phyloP scores from a whole-genome alignment of 1,284 basidiomycete species.

The Thelephora terrestris region DNA sequence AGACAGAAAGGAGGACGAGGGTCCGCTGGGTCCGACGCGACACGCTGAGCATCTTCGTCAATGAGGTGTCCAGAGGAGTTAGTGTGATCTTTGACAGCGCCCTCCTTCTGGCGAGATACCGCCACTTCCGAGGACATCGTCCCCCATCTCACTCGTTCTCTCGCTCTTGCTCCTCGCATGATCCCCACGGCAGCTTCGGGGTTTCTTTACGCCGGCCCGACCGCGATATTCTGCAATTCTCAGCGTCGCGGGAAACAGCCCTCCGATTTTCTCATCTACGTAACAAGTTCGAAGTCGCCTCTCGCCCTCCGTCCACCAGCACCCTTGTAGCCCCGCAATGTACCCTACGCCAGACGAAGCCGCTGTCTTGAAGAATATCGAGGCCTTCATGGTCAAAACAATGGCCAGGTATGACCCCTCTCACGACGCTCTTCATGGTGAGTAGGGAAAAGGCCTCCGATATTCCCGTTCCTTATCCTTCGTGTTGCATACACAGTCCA shows the following conservation, averaged over 20 bases:
- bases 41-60: not conserved
- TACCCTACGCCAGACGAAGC: conserved; percentile 31
- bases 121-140: no score
- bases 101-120: no score
- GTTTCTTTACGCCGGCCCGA: no score
- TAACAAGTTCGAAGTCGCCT: no score
- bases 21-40: conserved; percentile 11
- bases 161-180: no score
- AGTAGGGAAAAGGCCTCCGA: conserved; percentile 13
- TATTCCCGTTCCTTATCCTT: conserved; percentile 4
- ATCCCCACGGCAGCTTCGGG: no score
- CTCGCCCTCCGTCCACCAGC: no score
- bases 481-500: conserved; percentile 45
- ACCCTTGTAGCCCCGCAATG: not conserved
- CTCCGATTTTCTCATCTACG: no score
- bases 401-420: conserved; percentile 86
- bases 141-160: no score
- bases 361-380: conserved; percentile 45
- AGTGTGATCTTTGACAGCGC: not conserved
- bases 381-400: conserved; percentile 61
- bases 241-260: no score
- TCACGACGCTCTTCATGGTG: conserved; percentile 84
- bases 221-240: no score
- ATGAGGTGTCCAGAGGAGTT: not conserved
- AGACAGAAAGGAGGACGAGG: conserved; percentile 17